A percentile compares a stretch with the other conserved stretches of the same genome.
Conservation (phyloP, 2,329 filamentous ascomycete species). For the Fusarium sp. region DNA sequence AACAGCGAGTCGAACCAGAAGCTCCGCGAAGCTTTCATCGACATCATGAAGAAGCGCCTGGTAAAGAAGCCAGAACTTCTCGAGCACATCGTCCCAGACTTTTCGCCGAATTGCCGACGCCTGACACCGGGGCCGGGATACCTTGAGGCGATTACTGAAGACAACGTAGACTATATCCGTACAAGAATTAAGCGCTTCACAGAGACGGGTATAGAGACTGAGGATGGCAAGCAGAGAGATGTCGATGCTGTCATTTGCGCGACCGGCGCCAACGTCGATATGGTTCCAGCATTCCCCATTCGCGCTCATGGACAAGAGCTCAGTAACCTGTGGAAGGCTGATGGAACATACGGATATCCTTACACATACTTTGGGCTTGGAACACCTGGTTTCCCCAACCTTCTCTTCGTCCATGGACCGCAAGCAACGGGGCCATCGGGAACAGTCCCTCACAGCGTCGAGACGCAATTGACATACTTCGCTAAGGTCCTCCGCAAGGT, state of each 20-base stretch:
- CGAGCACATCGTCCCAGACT: conserved; percentile 67
- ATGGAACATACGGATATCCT: conserved; percentile 67
- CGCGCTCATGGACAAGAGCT: conserved; percentile 63
- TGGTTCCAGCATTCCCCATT: conserved; percentile 69
- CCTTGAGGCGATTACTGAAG: conserved; percentile 68
- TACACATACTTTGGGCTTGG: conserved; percentile 73
- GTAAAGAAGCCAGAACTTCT: conserved; percentile 64
- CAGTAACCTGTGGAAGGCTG: conserved; percentile 63
- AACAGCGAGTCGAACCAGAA: conserved; percentile 59
- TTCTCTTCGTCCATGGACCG: conserved; percentile 71
- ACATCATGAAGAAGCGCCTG: conserved; percentile 63
- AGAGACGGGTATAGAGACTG: conserved; percentile 66
- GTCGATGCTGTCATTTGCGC: conserved; percentile 74
- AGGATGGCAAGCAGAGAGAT: conserved; percentile 63
- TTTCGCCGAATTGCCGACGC: conserved; percentile 70
- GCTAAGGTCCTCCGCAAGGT: conserved; percentile 75
- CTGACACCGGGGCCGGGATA: conserved; percentile 74
- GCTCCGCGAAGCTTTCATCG: conserved; percentile 54
- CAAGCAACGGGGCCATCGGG: conserved; percentile 68
- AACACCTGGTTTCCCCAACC: conserved; percentile 72
- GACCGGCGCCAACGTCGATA: conserved; percentile 71
- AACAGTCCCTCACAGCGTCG: conserved; percentile 72
- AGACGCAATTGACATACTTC: conserved; percentile 71
- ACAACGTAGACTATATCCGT: conserved; percentile 70
- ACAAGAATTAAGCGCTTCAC: conserved; percentile 67